Evolutionary conservation across 2,329 filamentous ascomycete genomes (phyloP).

Genomic region (Lithohypha guttulata): DNA sequence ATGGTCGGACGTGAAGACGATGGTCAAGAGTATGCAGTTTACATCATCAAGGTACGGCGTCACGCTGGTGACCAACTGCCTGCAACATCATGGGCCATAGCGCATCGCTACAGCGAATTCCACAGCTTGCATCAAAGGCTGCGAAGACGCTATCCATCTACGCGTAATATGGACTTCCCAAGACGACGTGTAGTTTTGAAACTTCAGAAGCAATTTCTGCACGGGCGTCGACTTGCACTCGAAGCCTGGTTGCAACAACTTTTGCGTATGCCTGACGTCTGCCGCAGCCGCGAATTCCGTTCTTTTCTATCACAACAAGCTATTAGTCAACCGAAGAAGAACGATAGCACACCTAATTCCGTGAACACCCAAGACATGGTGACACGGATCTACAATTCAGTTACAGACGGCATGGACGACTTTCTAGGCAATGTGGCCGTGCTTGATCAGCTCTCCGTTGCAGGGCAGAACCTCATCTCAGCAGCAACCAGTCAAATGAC

Average conservation of each 20-base stretch:
- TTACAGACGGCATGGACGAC: conserved; percentile 96
- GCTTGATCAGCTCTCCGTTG: conserved; percentile 82
- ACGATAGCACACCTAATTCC: conserved; percentile 43
- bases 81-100: conserved; percentile 85
- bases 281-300: conserved; percentile 80
- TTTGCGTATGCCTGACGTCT: conserved; percentile 80
- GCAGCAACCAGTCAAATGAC: conserved; percentile 42
- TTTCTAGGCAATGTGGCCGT: conserved; percentile 93
- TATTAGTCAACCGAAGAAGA: conserved; percentile 55
- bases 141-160: conserved; percentile 72
- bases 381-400: conserved; percentile 87
- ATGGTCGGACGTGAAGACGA: conserved; percentile 88
- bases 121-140: conserved; percentile 88
- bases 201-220: conserved; percentile 86
- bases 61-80: conserved; percentile 92
- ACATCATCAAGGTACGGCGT: conserved; percentile 76
- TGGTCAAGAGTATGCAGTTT: conserved; percentile 85
- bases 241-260: conserved; percentile 78
- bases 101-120: conserved; percentile 93
- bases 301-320: conserved; percentile 84
- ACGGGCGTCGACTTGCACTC: conserved; percentile 72
- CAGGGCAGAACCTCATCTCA: conserved; percentile 69
- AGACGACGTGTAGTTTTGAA: conserved; percentile 90
- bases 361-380: conserved; percentile 72
- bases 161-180: conserved; percentile 84